phyloP scores from a whole-genome alignment of 2,329 filamentous ascomycete genomes.

The Colletotrichum abscissum region DNA sequence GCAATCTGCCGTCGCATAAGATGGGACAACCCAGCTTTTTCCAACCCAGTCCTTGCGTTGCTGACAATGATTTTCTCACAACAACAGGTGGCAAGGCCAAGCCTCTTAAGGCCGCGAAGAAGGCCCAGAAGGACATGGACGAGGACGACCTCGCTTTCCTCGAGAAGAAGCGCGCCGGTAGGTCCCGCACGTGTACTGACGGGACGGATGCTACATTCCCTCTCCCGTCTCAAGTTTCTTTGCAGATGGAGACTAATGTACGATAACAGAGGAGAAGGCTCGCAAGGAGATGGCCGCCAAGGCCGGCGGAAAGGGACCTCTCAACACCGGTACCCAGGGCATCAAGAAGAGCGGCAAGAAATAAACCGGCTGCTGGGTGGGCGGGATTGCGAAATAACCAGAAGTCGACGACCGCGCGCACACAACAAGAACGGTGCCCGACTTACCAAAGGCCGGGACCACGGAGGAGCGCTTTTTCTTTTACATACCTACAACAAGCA shows the following conservation, averaged over 20 bases:
- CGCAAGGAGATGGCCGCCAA: slow-evolving; percentile 86
- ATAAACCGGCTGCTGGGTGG: slow-evolving; percentile 57
- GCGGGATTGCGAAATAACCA: background rate
- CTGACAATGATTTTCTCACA: slow-evolving; percentile 6
- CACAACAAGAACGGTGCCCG: background rate
- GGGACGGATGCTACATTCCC: background rate
- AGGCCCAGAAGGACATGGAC: slow-evolving; percentile 83
- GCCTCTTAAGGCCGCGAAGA: slow-evolving; percentile 91
- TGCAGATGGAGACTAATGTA: slow-evolving; percentile 6
- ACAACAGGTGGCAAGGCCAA: slow-evolving; percentile 80
- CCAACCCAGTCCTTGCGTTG: background rate
- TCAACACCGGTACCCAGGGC: slow-evolving; percentile 85
- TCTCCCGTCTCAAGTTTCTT: background rate
- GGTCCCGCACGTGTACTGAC: slow-evolving; percentile 41
- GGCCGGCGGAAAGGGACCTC: slow-evolving; percentile 87
- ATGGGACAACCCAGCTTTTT: background rate
- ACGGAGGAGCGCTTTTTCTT: slow-evolving; percentile 21
- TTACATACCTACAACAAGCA: slow-evolving; percentile 33
- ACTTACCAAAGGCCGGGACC: background rate
- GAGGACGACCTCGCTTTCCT: slow-evolving; percentile 87
- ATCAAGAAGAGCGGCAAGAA: slow-evolving; percentile 99
- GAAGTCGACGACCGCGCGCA: background rate
- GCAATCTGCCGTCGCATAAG: slow-evolving; percentile 24
- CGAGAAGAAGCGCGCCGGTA: slow-evolving; percentile 87
- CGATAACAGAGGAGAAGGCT: slow-evolving; percentile 77